phyloP scores from a whole-genome alignment of 1,139 yeast species.

The Suhomyces kunorum region DNA sequence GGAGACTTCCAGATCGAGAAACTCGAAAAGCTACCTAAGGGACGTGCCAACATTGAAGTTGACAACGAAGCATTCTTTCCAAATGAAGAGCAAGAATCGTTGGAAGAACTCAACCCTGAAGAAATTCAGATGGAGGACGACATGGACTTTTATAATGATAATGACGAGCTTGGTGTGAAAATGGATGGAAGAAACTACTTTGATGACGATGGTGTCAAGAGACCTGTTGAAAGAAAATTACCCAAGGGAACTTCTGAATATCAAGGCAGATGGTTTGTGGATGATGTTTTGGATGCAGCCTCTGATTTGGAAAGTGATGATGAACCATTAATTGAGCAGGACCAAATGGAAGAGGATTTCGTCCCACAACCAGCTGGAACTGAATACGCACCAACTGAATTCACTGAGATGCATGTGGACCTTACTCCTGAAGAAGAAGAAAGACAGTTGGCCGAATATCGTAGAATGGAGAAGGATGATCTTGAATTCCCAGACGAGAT shows the following conservation, averaged over 20 bases:
- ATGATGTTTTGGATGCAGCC: slow-evolving; percentile 48
- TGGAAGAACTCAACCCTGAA: slow-evolving; percentile 67
- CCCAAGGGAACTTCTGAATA: slow-evolving; percentile 93
- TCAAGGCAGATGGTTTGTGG: slow-evolving; percentile 91
- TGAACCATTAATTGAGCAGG: slow-evolving; percentile 33
- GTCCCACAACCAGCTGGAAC: slow-evolving; percentile 22
- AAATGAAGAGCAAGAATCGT: slow-evolving; percentile 57
- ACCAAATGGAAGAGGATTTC: slow-evolving; percentile 28
- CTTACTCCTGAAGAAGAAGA: slow-evolving; percentile 81
- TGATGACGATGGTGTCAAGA: slow-evolving; percentile 39
- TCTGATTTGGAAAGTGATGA: slow-evolving; percentile 57
- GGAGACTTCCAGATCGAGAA: slow-evolving; percentile 84
- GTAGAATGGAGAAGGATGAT: slow-evolving; percentile 76
- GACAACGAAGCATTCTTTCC: slow-evolving; percentile 39
- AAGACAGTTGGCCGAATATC: slow-evolving; percentile 68
- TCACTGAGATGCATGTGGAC: slow-evolving; percentile 68
- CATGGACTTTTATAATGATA: slow-evolving; percentile 47
- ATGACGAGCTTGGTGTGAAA: slow-evolving; percentile 55
- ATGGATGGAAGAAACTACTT: slow-evolving; percentile 72
- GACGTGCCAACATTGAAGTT: slow-evolving; percentile 26
- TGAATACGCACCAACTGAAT: slow-evolving; percentile 47
- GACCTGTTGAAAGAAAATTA: slow-evolving; percentile 39
- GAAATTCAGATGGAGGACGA: slow-evolving; percentile 54
- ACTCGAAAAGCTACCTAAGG: slow-evolving; percentile 51
- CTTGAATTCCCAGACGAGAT: slow-evolving; percentile 94